Conservation (phyloP, 768 basidiomycete genomes). For the Nidula microcarpa region DNA sequence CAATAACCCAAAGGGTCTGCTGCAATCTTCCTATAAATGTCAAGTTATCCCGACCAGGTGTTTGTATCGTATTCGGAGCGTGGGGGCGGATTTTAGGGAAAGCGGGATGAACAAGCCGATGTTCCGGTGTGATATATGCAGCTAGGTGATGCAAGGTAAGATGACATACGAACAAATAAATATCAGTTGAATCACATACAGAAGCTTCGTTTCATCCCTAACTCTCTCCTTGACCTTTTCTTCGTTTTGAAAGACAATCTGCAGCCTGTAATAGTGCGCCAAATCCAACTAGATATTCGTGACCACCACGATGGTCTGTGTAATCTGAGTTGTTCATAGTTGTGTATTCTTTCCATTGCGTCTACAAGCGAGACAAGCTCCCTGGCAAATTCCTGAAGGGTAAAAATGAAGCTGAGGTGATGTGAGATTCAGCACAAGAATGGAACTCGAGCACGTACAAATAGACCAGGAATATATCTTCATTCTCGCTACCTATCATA, state of each 20-base stretch:
- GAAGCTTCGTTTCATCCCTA: slow-evolving; percentile 24
- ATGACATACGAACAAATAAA: not conserved
- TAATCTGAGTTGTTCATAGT: slow-evolving; percentile 51
- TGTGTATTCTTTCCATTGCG: slow-evolving; percentile 77
- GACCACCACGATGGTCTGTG: slow-evolving; percentile 19
- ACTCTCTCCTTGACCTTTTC: too few relatives aligned
- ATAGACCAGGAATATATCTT: slow-evolving; percentile 85
- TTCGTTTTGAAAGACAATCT: too few relatives aligned
- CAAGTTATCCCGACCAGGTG: slow-evolving; percentile 62
- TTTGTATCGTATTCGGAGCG: slow-evolving; percentile 83
- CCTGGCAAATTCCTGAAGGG: slow-evolving; percentile 87
- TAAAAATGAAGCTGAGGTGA: slow-evolving; percentile 95
- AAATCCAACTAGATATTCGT: too few relatives aligned
- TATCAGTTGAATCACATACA: slow-evolving; percentile 45
- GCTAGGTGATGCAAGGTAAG: slow-evolving; percentile 24
- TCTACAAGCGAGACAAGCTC: slow-evolving; percentile 82
- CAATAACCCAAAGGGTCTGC: slow-evolving; percentile 71
- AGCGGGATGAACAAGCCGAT: slow-evolving; percentile 49
- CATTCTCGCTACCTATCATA: slow-evolving; percentile 55
- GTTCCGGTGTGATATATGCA: slow-evolving; percentile 47
- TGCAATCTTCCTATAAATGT: slow-evolving; percentile 58
- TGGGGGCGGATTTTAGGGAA: slow-evolving; percentile 85
- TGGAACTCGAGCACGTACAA: slow-evolving; percentile 62
- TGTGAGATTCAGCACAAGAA: too few relatives aligned
- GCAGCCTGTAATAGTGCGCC: too few relatives aligned